Base-by-base conservation (phyloP, 495 filamentous ascomycete species). In the Tetracladium marchalianum region DNA sequence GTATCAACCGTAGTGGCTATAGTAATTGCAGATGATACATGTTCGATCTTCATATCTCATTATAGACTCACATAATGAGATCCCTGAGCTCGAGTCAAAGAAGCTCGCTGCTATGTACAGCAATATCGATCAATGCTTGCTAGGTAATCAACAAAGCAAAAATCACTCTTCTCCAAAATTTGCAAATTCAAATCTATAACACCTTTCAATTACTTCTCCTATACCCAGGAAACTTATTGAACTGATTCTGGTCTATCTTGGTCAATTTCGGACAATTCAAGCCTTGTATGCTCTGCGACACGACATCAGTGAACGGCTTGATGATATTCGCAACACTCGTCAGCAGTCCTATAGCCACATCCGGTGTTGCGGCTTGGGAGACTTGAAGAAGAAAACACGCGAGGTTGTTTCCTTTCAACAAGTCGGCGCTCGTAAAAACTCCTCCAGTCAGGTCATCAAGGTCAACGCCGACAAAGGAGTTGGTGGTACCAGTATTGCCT, bases 391-490 rank as follows among this genome's bases (percentile, higher is more conserved):
- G 57, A 39, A 74, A 75, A 47, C 73, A 78, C 1, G 65, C 43
- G 1, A 74, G 55, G 41, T 72, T 76, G 50, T 71, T 66, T 9
- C 62, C 65, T 42, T 77, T 50, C 0, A 65, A 51, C 22, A 76
- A 51, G 17, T 58, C 66, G n/a, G 52, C 43, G 41, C 58, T 19
- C 47, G 69, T 67, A 47, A 64, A 66, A 11, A 73, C 62, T 5
- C 75, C 76, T 5, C 68, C 69, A 6, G 73, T 78, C 22, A 81
- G 31, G 41, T 69, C 57, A 0, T 51, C 53, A 2, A 70, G 36
- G 50, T 80, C 65, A 41, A 79, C 50, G 11, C 71, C 68, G n/a
- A 65, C 62, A 54, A 80, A 82, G 37, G 68, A 69, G 58, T 82
- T 71, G 5, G 71, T 63, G 1, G 57, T 67, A 5, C 75, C 76